These are phyloP conservation scores for Debaryomyces maramus DNA, from an alignment of 805 yeast genomes.

Conservation along the genomic window DNA sequence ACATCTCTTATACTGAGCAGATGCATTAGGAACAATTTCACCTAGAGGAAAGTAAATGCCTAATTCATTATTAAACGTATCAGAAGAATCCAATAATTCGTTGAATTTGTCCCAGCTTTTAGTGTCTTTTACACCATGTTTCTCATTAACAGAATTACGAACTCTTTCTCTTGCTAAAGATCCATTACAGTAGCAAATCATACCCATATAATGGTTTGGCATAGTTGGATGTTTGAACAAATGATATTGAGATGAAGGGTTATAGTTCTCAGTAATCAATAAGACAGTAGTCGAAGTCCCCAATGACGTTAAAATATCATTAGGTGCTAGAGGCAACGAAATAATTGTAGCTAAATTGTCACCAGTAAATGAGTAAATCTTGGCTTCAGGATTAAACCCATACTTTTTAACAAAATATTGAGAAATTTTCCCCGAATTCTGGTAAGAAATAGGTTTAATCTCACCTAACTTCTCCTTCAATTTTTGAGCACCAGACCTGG, in stretches of 20 bases:
- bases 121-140: conserved; percentile 28
- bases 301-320: conserved; percentile 77
- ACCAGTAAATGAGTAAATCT: conserved; percentile 79
- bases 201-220: conserved; percentile 79
- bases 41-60: conserved; percentile 87
- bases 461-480: conserved; percentile 54
- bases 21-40: conserved; percentile 86
- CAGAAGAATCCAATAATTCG: conserved; percentile 45
- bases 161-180: conserved; percentile 80
- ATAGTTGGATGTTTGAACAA: conserved; percentile 85
- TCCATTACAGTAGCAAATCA: conserved; percentile 93
- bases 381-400: conserved; percentile 59
- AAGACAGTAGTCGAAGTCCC: conserved; percentile 93
- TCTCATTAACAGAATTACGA: conserved; percentile 59
- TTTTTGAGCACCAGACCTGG: conserved; percentile 33
- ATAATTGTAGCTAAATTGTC: conserved; percentile 88
- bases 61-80: conserved; percentile 44
- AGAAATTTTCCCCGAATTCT: conserved; percentile 53
- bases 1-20: conserved; percentile 60
- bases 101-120: conserved; percentile 64
- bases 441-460: conserved; percentile 50
- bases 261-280: conserved; percentile 72
- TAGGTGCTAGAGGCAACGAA: conserved; percentile 71
- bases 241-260: conserved; percentile 81
- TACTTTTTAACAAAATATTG: conserved; percentile 62